Percentiles rank a stretch among this genome's conserved stretches.
Conservation (phyloP, 148 eudicot genomes). For the Amaranthus cruentus region DNA sequence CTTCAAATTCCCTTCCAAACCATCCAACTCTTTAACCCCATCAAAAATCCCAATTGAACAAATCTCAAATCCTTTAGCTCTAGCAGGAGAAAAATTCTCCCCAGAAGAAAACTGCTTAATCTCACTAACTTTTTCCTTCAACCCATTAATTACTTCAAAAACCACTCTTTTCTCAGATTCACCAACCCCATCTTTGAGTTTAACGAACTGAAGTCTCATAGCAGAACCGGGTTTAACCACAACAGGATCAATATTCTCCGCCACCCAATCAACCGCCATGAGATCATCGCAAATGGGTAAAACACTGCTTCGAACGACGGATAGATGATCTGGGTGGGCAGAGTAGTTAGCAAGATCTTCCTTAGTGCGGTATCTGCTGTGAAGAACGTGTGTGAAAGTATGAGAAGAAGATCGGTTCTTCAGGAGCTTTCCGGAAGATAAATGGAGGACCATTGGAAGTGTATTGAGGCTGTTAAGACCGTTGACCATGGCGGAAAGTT, state of each 20-base stretch:
- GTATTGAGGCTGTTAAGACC: conserved; percentile 48
- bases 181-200: conserved; percentile 55
- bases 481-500: conserved; percentile 47
- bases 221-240: conserved; percentile 49
- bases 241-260: conserved; percentile 12
- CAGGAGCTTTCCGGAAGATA: conserved; percentile 51
- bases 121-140: conserved; percentile 38
- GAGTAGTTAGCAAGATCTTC: conserved; percentile 54
- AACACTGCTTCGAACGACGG: conserved; percentile 45
- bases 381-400: conserved; percentile 72
- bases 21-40: conserved; percentile 50
- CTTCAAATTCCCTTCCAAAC: conserved; percentile 36
- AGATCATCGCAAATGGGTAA: conserved; percentile 62
- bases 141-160: conserved; percentile 48
- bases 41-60: conserved; percentile 60
- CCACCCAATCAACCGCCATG: conserved; percentile 86
- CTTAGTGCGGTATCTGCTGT: conserved; percentile 55
- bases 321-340: conserved; percentile 52
- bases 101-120: conserved; percentile 54
- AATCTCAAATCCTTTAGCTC: conserved; percentile 80
- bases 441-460: conserved; percentile 43
- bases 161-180: conserved; percentile 49
- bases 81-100: conserved; percentile 73
- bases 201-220: conserved; percentile 54
- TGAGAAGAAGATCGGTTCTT: conserved; percentile 34